Percentiles rank a stretch among this genome's conserved stretches.
Evolutionary conservation across 345 rosid genomes (phyloP).

Genomic region (Melaleuca quinquenervia): DNA sequence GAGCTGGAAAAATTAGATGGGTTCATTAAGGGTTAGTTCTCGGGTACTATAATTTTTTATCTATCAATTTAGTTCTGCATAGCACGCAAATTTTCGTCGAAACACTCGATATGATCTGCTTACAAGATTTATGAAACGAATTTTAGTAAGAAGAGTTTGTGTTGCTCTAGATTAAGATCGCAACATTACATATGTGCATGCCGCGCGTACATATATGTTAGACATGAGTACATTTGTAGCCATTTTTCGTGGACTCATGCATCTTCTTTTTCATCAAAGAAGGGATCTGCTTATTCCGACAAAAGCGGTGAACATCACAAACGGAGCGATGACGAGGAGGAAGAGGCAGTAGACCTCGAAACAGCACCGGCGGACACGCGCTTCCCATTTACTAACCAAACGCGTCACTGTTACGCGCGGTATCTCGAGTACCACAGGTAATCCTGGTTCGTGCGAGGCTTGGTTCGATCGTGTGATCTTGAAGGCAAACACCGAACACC

Average conservation of each 20-base stretch:
- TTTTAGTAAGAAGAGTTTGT: neutral
- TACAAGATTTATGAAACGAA: neutral
- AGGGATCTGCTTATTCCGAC: neutral
- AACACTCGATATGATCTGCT: neutral
- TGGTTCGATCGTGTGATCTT: neutral
- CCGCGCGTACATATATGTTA: neutral
- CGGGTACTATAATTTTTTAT: neutral
- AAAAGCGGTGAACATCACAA: neutral
- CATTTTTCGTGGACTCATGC: neutral
- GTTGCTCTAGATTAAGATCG: neutral
- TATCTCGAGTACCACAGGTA: slow-evolving; percentile 16
- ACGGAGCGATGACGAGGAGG: neutral
- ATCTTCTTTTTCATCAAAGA: neutral
- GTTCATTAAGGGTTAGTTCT: neutral
- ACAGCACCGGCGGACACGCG: slow-evolving; percentile 3
- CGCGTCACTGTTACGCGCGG: slow-evolving; percentile 18
- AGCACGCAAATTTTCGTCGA: neutral
- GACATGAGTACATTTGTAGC: neutral
- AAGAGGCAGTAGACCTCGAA: neutral
- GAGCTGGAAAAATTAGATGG: neutral
- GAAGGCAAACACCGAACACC: neutral
- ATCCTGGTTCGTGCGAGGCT: neutral
- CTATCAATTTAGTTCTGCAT: neutral
- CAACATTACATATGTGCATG: neutral
- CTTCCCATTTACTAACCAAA: slow-evolving; percentile 7